These are phyloP conservation scores for Penicillium sp. DNA, from an alignment of 2,329 filamentous ascomycete genomes.

Conservation along the genomic window DNA sequence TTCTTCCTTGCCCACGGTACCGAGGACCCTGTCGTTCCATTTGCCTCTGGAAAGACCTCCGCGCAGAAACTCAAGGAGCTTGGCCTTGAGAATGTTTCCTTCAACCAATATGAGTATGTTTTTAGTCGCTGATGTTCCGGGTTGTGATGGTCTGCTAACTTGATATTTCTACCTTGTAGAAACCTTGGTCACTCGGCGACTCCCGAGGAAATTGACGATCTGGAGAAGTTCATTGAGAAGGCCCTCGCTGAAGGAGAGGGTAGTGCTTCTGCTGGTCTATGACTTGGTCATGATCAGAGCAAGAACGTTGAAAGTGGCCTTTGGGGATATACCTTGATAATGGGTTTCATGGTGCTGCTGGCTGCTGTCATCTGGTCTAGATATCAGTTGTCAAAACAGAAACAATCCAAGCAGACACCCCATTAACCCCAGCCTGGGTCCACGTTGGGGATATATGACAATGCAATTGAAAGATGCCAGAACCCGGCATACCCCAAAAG, in stretches of 20 bases:
- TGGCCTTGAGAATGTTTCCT: slow-evolving; percentile 67
- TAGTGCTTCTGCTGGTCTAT: slow-evolving; percentile 28
- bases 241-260: slow-evolving; percentile 47
- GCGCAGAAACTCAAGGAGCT: slow-evolving; percentile 63
- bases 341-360: slow-evolving; percentile 26
- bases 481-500: neutral
- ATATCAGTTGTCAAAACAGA: slow-evolving; percentile 1
- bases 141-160: slow-evolving; percentile 8
- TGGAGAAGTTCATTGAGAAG: slow-evolving; percentile 63
- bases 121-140: neutral
- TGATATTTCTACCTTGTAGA: slow-evolving; percentile 37
- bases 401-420: neutral
- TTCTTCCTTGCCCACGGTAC: slow-evolving; percentile 90
- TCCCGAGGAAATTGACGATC: slow-evolving; percentile 74
- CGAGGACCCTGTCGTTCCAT: slow-evolving; percentile 68
- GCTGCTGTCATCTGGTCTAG: slow-evolving; percentile 21
- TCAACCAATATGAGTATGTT: slow-evolving; percentile 71
- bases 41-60: slow-evolving; percentile 66
- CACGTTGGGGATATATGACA: neutral
- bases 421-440: neutral
- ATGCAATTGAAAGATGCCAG: neutral
- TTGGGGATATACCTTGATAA: slow-evolving; percentile 17
- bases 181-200: slow-evolving; percentile 73
- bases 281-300: slow-evolving; percentile 25
- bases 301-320: neutral